Evolutionary conservation across 2,329 filamentous ascomycete genomes (phyloP).

Genomic region (Pseudogymnoascus sp.): DNA sequence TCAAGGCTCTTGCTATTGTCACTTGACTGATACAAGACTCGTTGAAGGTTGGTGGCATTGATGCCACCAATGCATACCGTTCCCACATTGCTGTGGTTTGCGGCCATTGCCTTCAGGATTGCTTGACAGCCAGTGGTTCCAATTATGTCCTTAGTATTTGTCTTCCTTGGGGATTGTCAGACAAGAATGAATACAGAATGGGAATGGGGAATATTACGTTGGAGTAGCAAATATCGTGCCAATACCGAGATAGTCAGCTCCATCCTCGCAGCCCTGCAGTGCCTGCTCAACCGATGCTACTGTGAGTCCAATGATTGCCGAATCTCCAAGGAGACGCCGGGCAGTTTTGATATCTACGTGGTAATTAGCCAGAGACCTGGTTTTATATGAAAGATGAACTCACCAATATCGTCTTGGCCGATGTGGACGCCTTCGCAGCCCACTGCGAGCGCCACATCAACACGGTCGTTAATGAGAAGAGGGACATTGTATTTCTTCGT

Average conservation of each 20-base stretch:
- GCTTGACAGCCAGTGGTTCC: conserved; percentile 62
- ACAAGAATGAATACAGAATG: conserved; percentile 10
- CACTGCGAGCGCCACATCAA: conserved; percentile 79
- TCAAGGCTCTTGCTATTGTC: conserved; percentile 53
- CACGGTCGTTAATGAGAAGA: conserved; percentile 84
- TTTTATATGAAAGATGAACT: conserved; percentile 19
- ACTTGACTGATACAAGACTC: conserved; percentile 63
- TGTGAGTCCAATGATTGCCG: conserved; percentile 82
- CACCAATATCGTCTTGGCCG: conserved; percentile 87
- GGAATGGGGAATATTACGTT: conserved; percentile 47
- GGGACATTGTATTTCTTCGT: conserved; percentile 63
- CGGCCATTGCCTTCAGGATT: conserved; percentile 53
- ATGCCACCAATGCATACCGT: conserved; percentile 87
- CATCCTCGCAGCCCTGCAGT: conserved; percentile 58
- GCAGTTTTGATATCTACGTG: conserved; percentile 52
- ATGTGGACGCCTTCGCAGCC: conserved; percentile 89
- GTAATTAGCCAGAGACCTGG: conserved; percentile 12
- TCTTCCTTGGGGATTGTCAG: conserved; percentile 50
- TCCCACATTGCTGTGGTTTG: conserved; percentile 34
- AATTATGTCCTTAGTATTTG: conserved; percentile 75
- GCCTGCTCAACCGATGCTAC: conserved; percentile 71
- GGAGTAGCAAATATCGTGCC: conserved; percentile 82
- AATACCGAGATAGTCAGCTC: conserved; percentile 87
- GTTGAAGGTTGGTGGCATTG: conserved; percentile 65
- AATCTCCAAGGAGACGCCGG: conserved; percentile 61